Evolutionary conservation across 2,329 filamentous ascomycete species (phyloP), one percentile per base, ranked within the genome.

Genomic region (Botryotinia globosa): DNA sequence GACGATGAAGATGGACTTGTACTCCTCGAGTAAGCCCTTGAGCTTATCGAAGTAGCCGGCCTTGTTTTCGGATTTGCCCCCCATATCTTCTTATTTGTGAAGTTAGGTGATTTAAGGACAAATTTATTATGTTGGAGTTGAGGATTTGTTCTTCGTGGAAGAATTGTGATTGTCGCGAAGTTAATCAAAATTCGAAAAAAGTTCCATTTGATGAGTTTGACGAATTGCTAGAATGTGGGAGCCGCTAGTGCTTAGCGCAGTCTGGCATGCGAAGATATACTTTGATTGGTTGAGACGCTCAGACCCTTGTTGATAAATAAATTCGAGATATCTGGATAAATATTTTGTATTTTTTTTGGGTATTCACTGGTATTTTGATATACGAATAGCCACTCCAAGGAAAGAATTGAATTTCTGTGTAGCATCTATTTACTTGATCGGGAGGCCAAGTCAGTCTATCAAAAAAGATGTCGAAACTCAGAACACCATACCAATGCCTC

Each of bases 11-110:
- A 98, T 92, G 83, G 92, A 95, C 85, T 90, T 90, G 92, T 97
- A 98, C 85, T 94, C 91, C 88, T 98, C 93, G 85, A 99, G 92
- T 85, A 98, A 91, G 86, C 85, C 85, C 92, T 98, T 97, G 85
- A 99, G 94, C 94, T 98, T 98, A 86, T 98, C 95, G 89, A 99
- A 99, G 91, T 99, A 97, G 85, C 85, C 92, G 85, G 93, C 90
- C 91, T 98, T 99, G 91, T 91, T 94, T 83, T 88, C 89, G 82
- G 92, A 89, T 89, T 93, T 98, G 94, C 93, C 94, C 94, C 94
- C 94, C 94, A 97, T 97, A 89, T 94, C 92, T 97, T 94, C 93
- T 97, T 97, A 88, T 81, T 68, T 81, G 82, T 94, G 93, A 96
- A 96, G 93, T 92, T 90, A 97, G 94, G 94, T 93, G 97, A 85